Percentiles rank a stretch among this genome's conserved stretches.
These are phyloP conservation scores for Jaltomata sinuosa DNA, from an alignment of 257 asterid genomes.

Conservation along the genomic window DNA sequence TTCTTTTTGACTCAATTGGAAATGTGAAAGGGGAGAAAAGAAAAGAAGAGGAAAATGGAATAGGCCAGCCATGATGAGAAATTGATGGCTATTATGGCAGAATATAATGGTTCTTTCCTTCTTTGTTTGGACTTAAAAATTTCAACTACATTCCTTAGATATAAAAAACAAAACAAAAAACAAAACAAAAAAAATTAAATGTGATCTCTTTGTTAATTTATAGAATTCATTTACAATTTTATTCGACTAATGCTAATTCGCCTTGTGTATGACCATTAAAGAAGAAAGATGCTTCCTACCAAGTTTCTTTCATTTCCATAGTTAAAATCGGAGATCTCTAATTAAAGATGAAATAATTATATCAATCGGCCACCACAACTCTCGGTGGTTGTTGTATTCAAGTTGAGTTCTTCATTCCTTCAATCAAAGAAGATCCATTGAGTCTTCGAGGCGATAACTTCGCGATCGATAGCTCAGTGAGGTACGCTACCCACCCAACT, in stretches of 20 bases:
- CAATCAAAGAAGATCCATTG: too few relatives aligned
- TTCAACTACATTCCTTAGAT: not conserved
- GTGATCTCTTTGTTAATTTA: not conserved
- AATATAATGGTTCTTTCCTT: not conserved
- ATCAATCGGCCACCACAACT: not conserved
- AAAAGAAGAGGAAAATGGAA: not conserved
- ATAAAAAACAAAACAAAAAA: not conserved
- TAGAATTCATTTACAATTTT: not conserved
- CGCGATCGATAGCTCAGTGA: too few relatives aligned
- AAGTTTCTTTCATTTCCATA: too few relatives aligned
- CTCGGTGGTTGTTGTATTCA: not conserved
- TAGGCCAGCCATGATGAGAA: not conserved
- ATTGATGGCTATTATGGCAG: not conserved
- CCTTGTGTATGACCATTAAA: fast-evolving
- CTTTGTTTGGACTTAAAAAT: not conserved
- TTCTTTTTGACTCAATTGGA: not conserved
- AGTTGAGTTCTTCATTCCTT: not conserved
- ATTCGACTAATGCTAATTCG: not conserved
- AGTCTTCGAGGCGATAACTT: too few relatives aligned
- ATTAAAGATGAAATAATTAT: not conserved
- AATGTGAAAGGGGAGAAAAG: not conserved
- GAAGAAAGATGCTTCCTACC: too few relatives aligned
- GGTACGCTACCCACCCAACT: too few relatives aligned
- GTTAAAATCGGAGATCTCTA: not conserved
- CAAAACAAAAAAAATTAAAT: not conserved